Conservation (phyloP, 1,284 basidiomycete genomes). For the Limonomyces culmigenus region DNA sequence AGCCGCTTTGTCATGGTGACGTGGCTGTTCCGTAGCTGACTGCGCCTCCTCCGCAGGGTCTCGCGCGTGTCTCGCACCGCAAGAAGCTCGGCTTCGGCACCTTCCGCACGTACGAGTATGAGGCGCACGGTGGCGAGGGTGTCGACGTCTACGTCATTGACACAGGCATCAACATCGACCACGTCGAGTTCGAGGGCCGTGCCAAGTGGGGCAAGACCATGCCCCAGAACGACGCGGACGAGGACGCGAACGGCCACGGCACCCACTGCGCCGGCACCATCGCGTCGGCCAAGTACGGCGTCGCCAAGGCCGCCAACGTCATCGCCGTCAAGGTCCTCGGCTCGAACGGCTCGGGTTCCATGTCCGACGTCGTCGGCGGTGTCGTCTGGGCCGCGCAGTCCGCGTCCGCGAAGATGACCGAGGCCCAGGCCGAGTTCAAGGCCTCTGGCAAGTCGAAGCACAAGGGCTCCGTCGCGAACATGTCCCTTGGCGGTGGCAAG, state of each 20-base stretch:
- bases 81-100: constrained; percentile 63
- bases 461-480: constrained; percentile 95
- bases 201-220: constrained; percentile 22
- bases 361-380: constrained; percentile 87
- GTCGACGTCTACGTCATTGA: constrained; percentile 79
- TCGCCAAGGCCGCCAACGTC: constrained; percentile 86
- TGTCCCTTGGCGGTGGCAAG: constrained; percentile 95
- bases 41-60: constrained; percentile 37
- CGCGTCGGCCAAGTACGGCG: constrained; percentile 51
- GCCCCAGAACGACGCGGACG: constrained; percentile 34
- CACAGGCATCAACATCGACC: constrained; percentile 81
- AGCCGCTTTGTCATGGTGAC: constrained; percentile 1
- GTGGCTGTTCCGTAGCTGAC: constrained; percentile 1
- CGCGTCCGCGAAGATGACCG: constrained; percentile 38
- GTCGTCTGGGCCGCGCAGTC: constrained; percentile 69
- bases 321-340: constrained; percentile 97
- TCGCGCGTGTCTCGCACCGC: constrained; percentile 91
- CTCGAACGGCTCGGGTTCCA: constrained; percentile 84
- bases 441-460: constrained; percentile 23
- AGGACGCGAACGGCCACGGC: constrained; percentile 23
- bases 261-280: constrained; percentile 25
- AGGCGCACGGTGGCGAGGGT: constrained; percentile 67
- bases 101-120: constrained; percentile 78
- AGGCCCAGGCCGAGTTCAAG: constrained; percentile 46
- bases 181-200: constrained; percentile 65